Evolutionary conservation across 2,329 filamentous ascomycete genomes (phyloP).

Genomic region (Bipolaris bicolor): DNA sequence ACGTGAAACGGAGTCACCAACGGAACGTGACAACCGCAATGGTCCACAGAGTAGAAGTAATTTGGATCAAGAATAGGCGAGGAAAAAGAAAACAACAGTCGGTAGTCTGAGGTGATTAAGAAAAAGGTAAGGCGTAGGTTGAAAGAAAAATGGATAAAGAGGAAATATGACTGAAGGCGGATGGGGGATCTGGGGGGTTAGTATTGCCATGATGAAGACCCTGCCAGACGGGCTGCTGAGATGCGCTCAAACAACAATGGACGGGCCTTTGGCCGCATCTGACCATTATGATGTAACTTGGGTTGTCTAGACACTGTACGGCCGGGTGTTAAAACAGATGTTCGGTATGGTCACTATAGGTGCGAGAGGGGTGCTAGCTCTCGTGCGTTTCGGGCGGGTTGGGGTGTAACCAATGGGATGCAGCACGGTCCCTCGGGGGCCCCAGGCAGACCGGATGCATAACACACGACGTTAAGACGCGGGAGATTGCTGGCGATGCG

Average conservation of each 20-base stretch:
- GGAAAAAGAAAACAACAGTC: slow-evolving; percentile 15
- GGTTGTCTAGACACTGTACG: slow-evolving; percentile 16
- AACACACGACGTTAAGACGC: slow-evolving; percentile 22
- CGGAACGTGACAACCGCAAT: not conserved
- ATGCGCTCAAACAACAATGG: slow-evolving; percentile 6
- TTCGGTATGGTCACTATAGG: slow-evolving; percentile 8
- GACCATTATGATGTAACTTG: slow-evolving; percentile 15
- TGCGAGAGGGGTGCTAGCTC: slow-evolving; percentile 16
- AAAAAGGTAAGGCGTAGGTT: slow-evolving; percentile 30
- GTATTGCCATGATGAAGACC: slow-evolving; percentile 17
- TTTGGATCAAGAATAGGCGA: slow-evolving; percentile 2
- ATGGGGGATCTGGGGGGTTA: not conserved
- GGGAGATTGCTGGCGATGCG: slow-evolving; percentile 20
- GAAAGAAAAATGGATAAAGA: slow-evolving; percentile 2
- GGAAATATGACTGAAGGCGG: not conserved
- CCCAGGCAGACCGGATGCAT: slow-evolving; percentile 21
- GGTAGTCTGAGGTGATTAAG: slow-evolving; percentile 17
- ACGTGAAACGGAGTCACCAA: not conserved
- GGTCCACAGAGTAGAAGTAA: not conserved
- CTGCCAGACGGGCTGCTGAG: not conserved
- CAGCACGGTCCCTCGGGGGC: slow-evolving; percentile 11
- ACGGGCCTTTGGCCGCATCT: slow-evolving; percentile 4
- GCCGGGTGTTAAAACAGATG: slow-evolving; percentile 13
- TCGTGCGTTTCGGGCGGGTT: slow-evolving; percentile 22
- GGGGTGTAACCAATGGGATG: slow-evolving; percentile 21